These are phyloP conservation scores for Eucalyptus pauciflora DNA, from an alignment of 345 rosid species.

Conservation along the genomic window DNA sequence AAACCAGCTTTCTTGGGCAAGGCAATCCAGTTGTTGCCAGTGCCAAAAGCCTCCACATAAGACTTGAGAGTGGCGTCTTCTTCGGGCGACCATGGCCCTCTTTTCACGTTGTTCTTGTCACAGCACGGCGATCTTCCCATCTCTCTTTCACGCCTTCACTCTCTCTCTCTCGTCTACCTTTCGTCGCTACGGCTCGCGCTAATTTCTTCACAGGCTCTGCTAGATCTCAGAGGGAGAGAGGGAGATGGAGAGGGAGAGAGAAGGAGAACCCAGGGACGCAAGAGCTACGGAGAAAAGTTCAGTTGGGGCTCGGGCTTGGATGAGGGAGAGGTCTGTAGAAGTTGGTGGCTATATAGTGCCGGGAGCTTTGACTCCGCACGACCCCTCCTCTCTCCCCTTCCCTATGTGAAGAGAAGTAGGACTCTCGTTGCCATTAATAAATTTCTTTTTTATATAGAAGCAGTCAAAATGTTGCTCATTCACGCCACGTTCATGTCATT, in stretches of 20 bases:
- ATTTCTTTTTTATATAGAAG: not conserved
- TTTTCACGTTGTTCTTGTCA: conserved; percentile 47
- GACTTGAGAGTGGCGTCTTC: conserved; percentile 45
- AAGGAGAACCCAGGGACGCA: not conserved
- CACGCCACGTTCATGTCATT: not conserved
- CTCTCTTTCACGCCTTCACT: not conserved
- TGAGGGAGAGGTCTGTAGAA: not conserved
- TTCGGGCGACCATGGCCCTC: conserved; percentile 70
- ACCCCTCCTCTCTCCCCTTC: not conserved
- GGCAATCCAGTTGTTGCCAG: conserved; percentile 47
- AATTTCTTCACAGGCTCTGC: not conserved
- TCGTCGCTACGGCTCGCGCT: too few species aligned
- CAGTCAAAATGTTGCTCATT: not conserved
- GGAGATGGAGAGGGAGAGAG: not conserved
- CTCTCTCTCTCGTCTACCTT: not conserved
- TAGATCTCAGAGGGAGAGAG: not conserved
- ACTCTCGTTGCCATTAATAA: not conserved
- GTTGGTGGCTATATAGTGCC: not conserved
- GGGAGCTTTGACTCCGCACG: not conserved
- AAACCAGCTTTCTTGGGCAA: conserved; percentile 52
- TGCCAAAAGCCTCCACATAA: conserved; percentile 29
- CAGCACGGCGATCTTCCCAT: conserved; percentile 72
- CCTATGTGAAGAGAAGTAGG: not conserved
- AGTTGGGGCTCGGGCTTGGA: not conserved
- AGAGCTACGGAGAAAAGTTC: not conserved